Evolutionary conservation across 2,329 filamentous ascomycete species (phyloP).

Genomic region (Leptographium radiaticola): DNA sequence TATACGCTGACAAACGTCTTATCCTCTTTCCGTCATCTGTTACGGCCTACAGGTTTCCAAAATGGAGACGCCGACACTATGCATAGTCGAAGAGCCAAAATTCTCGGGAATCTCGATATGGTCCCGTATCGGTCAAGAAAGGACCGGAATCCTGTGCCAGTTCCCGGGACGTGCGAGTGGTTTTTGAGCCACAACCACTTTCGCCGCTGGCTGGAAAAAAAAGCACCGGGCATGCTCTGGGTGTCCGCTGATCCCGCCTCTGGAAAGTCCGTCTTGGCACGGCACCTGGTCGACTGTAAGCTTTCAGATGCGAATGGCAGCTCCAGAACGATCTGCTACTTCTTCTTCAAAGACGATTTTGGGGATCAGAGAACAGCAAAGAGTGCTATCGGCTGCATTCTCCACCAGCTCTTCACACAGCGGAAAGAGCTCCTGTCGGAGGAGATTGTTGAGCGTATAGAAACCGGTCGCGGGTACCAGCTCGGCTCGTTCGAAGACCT

Average conservation of each 20-base stretch:
- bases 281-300: background rate
- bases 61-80: background rate
- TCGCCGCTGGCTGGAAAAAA: background rate
- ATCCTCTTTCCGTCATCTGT: too few relatives aligned
- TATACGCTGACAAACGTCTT: too few relatives aligned
- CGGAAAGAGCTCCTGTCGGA: background rate
- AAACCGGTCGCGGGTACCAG: background rate
- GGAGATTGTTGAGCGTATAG: background rate
- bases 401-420: conserved; percentile 5
- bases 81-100: background rate
- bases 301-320: background rate
- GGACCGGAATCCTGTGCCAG: background rate
- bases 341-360: conserved; percentile 9
- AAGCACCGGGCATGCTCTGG: conserved; percentile 1
- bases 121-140: background rate
- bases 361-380: background rate
- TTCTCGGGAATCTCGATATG: background rate
- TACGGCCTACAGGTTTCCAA: background rate
- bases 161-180: conserved; percentile 3
- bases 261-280: conserved; percentile 4
- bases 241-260: conserved; percentile 3
- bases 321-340: conserved; percentile 3
- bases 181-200: background rate
- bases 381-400: background rate
- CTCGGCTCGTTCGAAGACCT: background rate